Evolutionary conservation across 768 basidiomycete genomes (phyloP).

Genomic region (Pisolithus tinctorius): DNA sequence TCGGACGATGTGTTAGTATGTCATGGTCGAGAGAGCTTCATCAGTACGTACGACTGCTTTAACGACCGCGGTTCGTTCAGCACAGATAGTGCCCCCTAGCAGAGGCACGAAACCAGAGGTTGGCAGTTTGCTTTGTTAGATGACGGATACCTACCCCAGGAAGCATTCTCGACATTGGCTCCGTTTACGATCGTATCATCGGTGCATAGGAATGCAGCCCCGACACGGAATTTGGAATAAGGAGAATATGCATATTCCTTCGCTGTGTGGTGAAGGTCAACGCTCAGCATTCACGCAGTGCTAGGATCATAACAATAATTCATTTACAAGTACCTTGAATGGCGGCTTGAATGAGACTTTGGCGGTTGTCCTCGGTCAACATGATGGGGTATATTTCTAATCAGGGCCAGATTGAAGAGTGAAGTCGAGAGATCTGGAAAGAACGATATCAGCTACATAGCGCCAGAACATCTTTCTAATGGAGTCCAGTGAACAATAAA

Average conservation of each 20-base stretch:
- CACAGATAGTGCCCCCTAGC: conserved; percentile 84
- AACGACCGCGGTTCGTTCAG: conserved; percentile 91
- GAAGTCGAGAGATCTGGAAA: too few relatives aligned
- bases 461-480: too few relatives aligned
- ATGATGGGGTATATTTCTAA: conserved; percentile 10
- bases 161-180: conserved; percentile 89
- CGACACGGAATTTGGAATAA: conserved; percentile 91
- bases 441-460: background rate
- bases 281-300: background rate
- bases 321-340: conserved; percentile 42
- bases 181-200: conserved; percentile 75
- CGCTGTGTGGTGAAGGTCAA: conserved; percentile 32
- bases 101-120: background rate
- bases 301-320: background rate
- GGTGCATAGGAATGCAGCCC: conserved; percentile 71
- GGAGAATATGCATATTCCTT: conserved; percentile 70
- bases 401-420: background rate
- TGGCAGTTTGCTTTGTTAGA: background rate
- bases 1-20: background rate
- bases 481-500: too few relatives aligned
- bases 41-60: conserved; percentile 73
- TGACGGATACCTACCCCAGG: background rate
- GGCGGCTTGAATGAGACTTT: conserved; percentile 48
- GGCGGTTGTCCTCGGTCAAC: conserved; percentile 34
- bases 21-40: background rate